Evolutionary conservation across 2,329 filamentous ascomycete species (phyloP).

Genomic region (Pleomassaria siparia): DNA sequence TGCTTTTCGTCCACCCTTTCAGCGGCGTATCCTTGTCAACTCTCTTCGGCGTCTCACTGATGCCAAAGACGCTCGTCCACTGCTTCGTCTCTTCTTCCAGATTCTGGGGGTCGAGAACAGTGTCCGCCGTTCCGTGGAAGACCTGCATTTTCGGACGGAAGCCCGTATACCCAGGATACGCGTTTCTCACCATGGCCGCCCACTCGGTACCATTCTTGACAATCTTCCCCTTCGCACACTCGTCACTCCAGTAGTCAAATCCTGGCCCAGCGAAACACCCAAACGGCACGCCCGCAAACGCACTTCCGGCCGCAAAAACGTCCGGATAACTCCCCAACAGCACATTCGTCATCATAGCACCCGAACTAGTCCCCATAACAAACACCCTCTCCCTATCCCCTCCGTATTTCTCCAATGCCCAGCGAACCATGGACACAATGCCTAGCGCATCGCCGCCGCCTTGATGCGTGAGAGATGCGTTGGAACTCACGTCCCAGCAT

Average conservation of each 20-base stretch:
- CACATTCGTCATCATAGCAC: slow-evolving; percentile 41
- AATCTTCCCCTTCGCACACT: slow-evolving; percentile 34
- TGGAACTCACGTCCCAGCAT: slow-evolving; percentile 41
- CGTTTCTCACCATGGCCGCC: slow-evolving; percentile 29
- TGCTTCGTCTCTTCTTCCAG: slow-evolving; percentile 38
- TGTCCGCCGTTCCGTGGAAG: slow-evolving; percentile 31
- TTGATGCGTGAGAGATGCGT: slow-evolving; percentile 33
- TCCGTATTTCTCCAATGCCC: slow-evolving; percentile 30
- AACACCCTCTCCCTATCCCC: slow-evolving; percentile 35
- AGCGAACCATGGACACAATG: slow-evolving; percentile 36
- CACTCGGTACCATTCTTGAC: slow-evolving; percentile 34
- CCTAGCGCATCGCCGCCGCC: slow-evolving; percentile 37
- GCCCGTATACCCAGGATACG: slow-evolving; percentile 33
- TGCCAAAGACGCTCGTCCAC: slow-evolving; percentile 35
- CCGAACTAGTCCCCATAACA: slow-evolving; percentile 37
- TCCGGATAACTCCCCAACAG: slow-evolving; percentile 37
- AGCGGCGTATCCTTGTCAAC: slow-evolving; percentile 29
- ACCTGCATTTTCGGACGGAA: slow-evolving; percentile 37
- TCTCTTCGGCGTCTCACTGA: slow-evolving; percentile 23
- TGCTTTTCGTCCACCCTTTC: slow-evolving; percentile 31
- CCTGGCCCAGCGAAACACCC: slow-evolving; percentile 38
- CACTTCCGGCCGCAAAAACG: slow-evolving; percentile 37
- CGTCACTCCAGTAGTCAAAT: slow-evolving; percentile 35
- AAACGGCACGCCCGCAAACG: slow-evolving; percentile 38
- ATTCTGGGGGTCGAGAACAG: slow-evolving; percentile 33